Evolutionary conservation across 75 land plant species (phyloP), one percentile per base, ranked within the genome.

Genomic region (Cunninghamia lanceolata): DNA sequence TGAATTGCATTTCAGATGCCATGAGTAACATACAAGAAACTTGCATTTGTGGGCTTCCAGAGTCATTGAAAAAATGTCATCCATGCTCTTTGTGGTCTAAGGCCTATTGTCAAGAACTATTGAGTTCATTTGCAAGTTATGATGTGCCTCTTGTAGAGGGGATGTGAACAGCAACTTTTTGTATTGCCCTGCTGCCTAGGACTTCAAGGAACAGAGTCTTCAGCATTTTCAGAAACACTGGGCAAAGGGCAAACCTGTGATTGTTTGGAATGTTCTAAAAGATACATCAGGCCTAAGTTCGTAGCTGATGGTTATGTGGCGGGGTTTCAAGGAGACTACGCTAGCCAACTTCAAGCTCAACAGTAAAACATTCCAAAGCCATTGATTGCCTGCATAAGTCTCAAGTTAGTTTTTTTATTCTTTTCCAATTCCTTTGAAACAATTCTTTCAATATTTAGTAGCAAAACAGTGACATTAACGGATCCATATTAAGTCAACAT

Each of bases 351-450:
- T 93, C 38, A 88, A 87, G 66, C 86, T 87, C n/a, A 89, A 89
- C 52, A 82, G 82, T 17, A 34, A 71, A 53, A 84, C 88, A 34
- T 90, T 95, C n/a, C 39, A 92, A 86, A 42, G 97, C 94, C 30
- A 88, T 96, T 85, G 99, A 96, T 91, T 96, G 99, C 87, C 85
- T 93, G 82, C 94, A 94, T 84, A 94, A 94, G 97, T 90, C 91
- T 88, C 92, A 92, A 95, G 99, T 96, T 46, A 82, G 86, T 84
- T 21, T 88, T 80, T 50, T 46, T 8, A 9, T 56, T 17, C 28
- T 32, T 46, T 53, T 9, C n/a, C n/a, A 54, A 34, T 35, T 56
- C 38, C n/a, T 34, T 1, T 16, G 8, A 45, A 14, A 2, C 39
- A 38, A 75, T 75, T 1, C 19, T 75, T 75, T 75, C 19, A 32